These are phyloP conservation scores for Ustilago cynodontis DNA, from an alignment of 1,284 basidiomycete genomes.

Conservation along the genomic window DNA sequence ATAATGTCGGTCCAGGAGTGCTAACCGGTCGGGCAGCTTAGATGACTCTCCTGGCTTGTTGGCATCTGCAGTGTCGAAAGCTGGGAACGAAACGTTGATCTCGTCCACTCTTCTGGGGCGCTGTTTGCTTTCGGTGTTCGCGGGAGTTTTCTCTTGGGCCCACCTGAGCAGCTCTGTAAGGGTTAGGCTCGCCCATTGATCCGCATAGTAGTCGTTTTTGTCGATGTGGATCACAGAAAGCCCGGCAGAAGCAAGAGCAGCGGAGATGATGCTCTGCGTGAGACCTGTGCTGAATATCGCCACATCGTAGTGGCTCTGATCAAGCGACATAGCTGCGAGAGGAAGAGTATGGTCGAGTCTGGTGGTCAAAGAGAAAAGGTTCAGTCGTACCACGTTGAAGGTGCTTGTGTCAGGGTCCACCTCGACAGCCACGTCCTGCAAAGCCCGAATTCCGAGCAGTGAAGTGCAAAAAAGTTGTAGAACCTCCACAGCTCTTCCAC, in stretches of 20 bases:
- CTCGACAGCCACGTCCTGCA: no score
- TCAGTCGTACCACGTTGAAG: background rate
- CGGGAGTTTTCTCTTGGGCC: slow-evolving; percentile 68
- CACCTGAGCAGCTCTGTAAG: slow-evolving; percentile 83
- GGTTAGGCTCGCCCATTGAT: slow-evolving; percentile 82
- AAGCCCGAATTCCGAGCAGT: slow-evolving; percentile 16
- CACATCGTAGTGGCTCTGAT: slow-evolving; percentile 77
- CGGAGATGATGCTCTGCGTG: slow-evolving; percentile 73
- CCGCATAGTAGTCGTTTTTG: slow-evolving; percentile 85
- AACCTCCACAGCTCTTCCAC: slow-evolving; percentile 4
- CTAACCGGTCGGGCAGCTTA: slow-evolving; percentile 23
- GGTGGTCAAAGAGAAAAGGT: background rate
- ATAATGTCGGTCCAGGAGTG: slow-evolving; percentile 75
- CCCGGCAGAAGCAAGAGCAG: slow-evolving; percentile 84
- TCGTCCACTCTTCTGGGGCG: background rate
- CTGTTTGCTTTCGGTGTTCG: background rate
- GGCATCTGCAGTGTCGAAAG: background rate
- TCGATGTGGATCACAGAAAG: slow-evolving; percentile 90
- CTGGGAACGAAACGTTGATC: slow-evolving; percentile 31
- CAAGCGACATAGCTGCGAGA: slow-evolving; percentile 43
- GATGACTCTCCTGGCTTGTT: slow-evolving; percentile 9
- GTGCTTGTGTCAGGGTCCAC: background rate
- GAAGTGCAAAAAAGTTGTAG: background rate
- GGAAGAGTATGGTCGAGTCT: background rate
- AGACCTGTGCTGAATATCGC: slow-evolving; percentile 88